Evolutionary conservation across 441 rosid species (phyloP).

Genomic region (Erodium chrysanthum): DNA sequence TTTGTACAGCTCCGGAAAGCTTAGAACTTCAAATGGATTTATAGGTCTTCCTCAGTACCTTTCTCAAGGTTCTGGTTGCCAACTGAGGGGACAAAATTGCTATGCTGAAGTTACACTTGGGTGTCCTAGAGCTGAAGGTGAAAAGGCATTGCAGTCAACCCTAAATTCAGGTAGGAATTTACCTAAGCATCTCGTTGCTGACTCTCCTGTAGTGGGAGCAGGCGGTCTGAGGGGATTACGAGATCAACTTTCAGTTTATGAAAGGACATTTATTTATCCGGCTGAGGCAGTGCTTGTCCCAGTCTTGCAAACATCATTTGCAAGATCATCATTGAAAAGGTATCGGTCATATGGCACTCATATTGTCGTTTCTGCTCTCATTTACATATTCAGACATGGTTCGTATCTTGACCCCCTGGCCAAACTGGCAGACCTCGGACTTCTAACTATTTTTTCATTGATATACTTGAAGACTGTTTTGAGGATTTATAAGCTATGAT

Average conservation of each 20-base stretch:
- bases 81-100: slow-evolving; percentile 57
- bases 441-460: background rate
- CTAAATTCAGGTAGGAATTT: slow-evolving; percentile 37
- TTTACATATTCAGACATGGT: background rate
- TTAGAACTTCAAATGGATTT: slow-evolving; percentile 48
- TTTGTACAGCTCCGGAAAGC: slow-evolving; percentile 54
- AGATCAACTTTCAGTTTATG: slow-evolving; percentile 35
- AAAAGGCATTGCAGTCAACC: slow-evolving; percentile 37
- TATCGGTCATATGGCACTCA: slow-evolving; percentile 23
- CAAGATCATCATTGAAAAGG: slow-evolving; percentile 90
- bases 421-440: slow-evolving; percentile 8
- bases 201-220: slow-evolving; percentile 49
- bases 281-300: slow-evolving; percentile 93
- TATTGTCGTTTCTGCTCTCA: slow-evolving; percentile 9
- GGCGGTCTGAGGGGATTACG: slow-evolving; percentile 46
- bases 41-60: slow-evolving; percentile 59
- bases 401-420: slow-evolving; percentile 13
- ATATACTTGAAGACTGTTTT: background rate
- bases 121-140: slow-evolving; percentile 45
- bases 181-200: slow-evolving; percentile 50
- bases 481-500: no score
- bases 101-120: slow-evolving; percentile 87
- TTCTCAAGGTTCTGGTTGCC: slow-evolving; percentile 53
- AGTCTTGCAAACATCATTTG: slow-evolving; percentile 68
- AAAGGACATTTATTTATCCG: slow-evolving; percentile 80